These are phyloP conservation scores for Platanthera zijinensis DNA, from an alignment of 106 monocot species.

Conservation along the genomic window DNA sequence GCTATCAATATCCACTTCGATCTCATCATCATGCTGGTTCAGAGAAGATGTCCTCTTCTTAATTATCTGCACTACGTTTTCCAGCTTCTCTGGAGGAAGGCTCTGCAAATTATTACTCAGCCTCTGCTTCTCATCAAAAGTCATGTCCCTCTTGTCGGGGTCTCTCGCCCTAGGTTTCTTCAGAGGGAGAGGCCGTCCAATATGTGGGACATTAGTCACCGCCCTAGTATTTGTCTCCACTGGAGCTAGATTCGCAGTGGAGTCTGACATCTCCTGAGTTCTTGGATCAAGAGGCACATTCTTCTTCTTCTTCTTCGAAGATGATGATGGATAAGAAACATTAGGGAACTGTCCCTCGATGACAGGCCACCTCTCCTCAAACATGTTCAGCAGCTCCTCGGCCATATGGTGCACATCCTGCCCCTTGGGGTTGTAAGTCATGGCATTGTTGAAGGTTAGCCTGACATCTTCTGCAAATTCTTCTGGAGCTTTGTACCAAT, in stretches of 20 bases:
- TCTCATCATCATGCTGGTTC: slow-evolving; percentile 95
- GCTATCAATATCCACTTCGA: slow-evolving; percentile 97
- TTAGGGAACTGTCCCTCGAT: slow-evolving; percentile 44
- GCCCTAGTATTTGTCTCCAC: slow-evolving; percentile 36
- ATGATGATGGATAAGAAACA: slow-evolving; percentile 10
- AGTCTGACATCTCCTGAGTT: slow-evolving; percentile 67
- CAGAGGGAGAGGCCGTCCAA: slow-evolving; percentile 37
- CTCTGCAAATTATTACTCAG: slow-evolving; percentile 82
- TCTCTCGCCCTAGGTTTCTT: slow-evolving; percentile 98
- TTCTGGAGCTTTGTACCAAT: slow-evolving; percentile 54
- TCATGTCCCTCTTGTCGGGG: slow-evolving; percentile 89
- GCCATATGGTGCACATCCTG: slow-evolving; percentile 88
- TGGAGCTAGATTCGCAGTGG: slow-evolving; percentile 36
- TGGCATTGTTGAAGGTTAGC: slow-evolving; percentile 74
- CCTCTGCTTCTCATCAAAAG: slow-evolving; percentile 91
- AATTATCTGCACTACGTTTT: slow-evolving; percentile 85
- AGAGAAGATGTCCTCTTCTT: slow-evolving; percentile 77
- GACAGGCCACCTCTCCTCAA: slow-evolving; percentile 67
- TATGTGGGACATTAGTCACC: slow-evolving; percentile 14
- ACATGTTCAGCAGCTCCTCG: slow-evolving; percentile 46
- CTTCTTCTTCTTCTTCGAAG: slow-evolving; percentile 13
- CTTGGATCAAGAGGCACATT: slow-evolving; percentile 42
- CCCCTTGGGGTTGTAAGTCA: slow-evolving; percentile 83
- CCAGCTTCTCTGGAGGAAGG: slow-evolving; percentile 82
- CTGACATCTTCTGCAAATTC: slow-evolving; percentile 90